These are phyloP conservation scores for Phytophthora syringae DNA, from an alignment of 352 stramenopile species.

Conservation along the genomic window DNA sequence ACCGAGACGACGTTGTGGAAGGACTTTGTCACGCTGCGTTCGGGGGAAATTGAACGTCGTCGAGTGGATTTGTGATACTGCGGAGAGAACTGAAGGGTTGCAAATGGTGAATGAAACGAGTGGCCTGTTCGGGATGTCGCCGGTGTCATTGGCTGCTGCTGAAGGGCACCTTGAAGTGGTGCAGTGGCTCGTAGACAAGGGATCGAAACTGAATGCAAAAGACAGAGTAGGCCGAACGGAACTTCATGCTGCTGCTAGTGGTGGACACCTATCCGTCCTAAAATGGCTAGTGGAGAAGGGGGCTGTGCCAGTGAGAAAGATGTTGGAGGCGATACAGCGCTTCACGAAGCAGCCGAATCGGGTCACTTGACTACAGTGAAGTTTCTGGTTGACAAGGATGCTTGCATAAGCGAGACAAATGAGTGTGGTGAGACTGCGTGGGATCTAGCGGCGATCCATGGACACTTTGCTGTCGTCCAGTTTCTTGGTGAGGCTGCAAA, in stretches of 20 bases:
- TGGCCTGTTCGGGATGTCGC: neutral
- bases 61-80: neutral
- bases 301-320: neutral
- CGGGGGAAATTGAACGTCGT: neutral
- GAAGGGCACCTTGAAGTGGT: neutral
- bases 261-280: neutral
- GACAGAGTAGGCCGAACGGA: neutral
- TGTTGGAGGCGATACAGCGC: neutral
- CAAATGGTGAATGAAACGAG: neutral
- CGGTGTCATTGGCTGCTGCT: neutral
- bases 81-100: neutral
- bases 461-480: neutral
- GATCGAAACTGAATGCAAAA: neutral
- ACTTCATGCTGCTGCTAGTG: neutral
- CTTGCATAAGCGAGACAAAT: neutral
- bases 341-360: neutral
- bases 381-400: constrained; percentile 2
- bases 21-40: neutral
- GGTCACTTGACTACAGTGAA: neutral
- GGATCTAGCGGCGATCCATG: neutral
- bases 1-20: neutral
- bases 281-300: neutral
- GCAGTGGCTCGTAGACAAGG: neutral
- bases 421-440: neutral
- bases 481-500: neutral